phyloP scores from a whole-genome alignment of 2,329 filamentous ascomycete genomes.

The Botrytis porri region DNA sequence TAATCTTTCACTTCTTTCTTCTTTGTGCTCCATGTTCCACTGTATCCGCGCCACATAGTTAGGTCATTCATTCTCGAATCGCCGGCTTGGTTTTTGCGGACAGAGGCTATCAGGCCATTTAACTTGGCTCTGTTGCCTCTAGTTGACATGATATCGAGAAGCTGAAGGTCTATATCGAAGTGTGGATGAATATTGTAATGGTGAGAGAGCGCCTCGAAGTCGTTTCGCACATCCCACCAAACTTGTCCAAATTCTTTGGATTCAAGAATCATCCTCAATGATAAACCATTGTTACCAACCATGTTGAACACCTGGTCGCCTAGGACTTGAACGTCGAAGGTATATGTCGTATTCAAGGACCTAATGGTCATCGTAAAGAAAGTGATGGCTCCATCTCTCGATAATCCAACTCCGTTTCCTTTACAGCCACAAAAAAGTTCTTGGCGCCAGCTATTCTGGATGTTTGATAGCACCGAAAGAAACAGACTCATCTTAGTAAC shows the following conservation, averaged over 20 bases:
- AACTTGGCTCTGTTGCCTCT: not conserved
- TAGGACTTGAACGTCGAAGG: not conserved
- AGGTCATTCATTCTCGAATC: not conserved
- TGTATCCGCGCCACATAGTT: not conserved
- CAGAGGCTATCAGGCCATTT: not conserved
- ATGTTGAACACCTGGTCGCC: not conserved
- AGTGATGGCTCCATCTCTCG: not conserved
- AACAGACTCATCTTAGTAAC: not conserved
- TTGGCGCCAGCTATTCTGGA: not conserved
- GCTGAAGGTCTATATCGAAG: not conserved
- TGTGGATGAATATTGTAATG: not conserved
- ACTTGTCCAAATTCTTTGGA: not conserved
- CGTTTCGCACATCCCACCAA: not conserved
- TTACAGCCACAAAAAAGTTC: constrained; percentile 3
- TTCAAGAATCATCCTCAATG: not conserved
- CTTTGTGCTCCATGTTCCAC: not conserved
- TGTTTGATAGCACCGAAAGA: not conserved
- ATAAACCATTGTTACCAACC: not conserved
- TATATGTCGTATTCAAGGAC: constrained; percentile 1
- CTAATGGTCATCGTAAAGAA: not conserved
- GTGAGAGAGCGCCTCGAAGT: constrained; percentile 10
- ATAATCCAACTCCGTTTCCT: not conserved
- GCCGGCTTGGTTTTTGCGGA: not conserved
- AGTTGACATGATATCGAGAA: constrained; percentile 1
- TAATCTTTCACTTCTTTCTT: not conserved